Conservation (phyloP, 163 green algal species). For the Volvox carteri region DNA sequence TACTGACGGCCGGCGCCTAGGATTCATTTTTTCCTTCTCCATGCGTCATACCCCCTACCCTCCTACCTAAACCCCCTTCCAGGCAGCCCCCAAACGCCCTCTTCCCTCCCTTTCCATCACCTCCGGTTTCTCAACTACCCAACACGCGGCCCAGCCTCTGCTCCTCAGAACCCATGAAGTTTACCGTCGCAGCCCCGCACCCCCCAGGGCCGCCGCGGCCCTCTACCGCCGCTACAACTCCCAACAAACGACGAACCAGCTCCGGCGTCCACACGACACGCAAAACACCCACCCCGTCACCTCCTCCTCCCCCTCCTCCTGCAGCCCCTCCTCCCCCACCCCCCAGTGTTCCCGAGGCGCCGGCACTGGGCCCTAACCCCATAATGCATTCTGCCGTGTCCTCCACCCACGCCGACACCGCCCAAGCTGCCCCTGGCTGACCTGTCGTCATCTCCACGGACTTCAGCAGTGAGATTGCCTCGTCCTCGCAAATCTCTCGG, state of each 20-base stretch:
- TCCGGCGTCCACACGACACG: conserved; percentile 52
- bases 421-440: conserved; percentile 20
- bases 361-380: conserved; percentile 24
- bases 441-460: conserved; percentile 40
- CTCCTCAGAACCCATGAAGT: conserved; percentile 49
- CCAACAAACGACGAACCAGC: conserved; percentile 47
- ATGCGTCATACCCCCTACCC: no score
- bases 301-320: background rate
- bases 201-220: background rate
- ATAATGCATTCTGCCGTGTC: conserved; percentile 51
- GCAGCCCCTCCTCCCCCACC: background rate
- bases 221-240: conserved; percentile 29
- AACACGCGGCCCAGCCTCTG: conserved; percentile 45
- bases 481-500: conserved; percentile 54
- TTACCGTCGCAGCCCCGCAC: background rate
- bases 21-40: no score
- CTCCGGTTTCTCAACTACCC: background rate
- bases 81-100: background rate
- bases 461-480: conserved; percentile 49
- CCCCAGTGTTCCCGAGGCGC: background rate
- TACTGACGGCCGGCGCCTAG: no score
- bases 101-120: background rate
- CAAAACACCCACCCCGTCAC: conserved; percentile 10
- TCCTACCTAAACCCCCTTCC: no score
- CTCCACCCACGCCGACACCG: conserved; percentile 48